Evolutionary conservation across 2,329 filamentous ascomycete species (phyloP), one percentile per base, ranked within the genome.

Genomic region (Venturia nashicola): DNA sequence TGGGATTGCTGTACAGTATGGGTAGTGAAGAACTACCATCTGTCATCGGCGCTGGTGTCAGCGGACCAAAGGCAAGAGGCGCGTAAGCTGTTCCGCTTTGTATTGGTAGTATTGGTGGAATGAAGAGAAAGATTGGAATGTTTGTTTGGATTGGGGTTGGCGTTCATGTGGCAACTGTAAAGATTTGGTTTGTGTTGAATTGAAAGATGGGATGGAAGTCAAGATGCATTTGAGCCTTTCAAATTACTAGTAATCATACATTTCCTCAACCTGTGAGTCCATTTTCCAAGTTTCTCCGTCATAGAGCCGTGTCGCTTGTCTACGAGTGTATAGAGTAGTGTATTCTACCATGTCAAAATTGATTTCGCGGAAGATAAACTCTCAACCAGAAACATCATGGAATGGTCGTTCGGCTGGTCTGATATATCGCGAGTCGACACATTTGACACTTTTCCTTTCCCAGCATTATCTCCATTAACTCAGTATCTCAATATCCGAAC

Each of bases 11-110:
- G 63, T 94, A 88, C 75, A 86, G 80, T 67, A 89, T 97, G 71
- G 94, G 93, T 42, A 84, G 89, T 73, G 86, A 96, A 78, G 88
- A 91, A 76, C 80, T 97, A 67, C 94, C 94, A 0, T 91, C 91
- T 69, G 93, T 99, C 9, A 92, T 99, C 74, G 91, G 91, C n/a
- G 94, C 94, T 59, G 94, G 94, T 67, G 93, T 99, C 44, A 89
- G 88, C 68, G 84, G 86, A 65, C 81, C 86, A 42, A 57, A 57
- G 32, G 51, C 51, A 32, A 57, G 23, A 36, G 51, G 51, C 12
- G 32, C 32, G 8, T 57, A 36, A 36, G 32, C 40, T 42, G 40
- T 12, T 42, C 27, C 8, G 9, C 11, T 48, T 18, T 36, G 51
- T 8, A 8, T 8, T n/a, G 18, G 27, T 11, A 20, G 51, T 8